A percentile compares a stretch with the other conserved stretches of the same genome.
phyloP scores from a whole-genome alignment of 495 filamentous ascomycete species.

The Hapsidospora chrysogenum region DNA sequence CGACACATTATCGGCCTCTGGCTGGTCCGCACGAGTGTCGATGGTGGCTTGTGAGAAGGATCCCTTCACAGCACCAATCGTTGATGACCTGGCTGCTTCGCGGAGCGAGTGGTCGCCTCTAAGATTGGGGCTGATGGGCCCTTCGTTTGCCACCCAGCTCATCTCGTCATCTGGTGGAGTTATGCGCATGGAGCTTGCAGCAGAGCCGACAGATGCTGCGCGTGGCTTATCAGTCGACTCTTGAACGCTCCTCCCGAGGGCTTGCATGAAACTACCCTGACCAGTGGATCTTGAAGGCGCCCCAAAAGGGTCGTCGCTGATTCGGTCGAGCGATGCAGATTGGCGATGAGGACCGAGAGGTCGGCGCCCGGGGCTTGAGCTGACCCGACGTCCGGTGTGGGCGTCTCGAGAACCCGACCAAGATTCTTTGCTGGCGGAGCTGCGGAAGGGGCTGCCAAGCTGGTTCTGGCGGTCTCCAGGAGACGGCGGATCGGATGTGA shows the following conservation, averaged over 20 bases:
- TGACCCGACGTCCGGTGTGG: neutral
- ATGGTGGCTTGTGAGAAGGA: too few relatives aligned
- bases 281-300: neutral
- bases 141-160: slow-evolving; percentile 13
- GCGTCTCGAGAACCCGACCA: slow-evolving; percentile 8
- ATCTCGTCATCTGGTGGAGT: slow-evolving; percentile 12
- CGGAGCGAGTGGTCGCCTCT: neutral
- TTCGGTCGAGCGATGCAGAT: neutral
- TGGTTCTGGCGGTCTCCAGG: slow-evolving; percentile 24
- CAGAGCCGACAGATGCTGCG: neutral
- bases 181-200: slow-evolving; percentile 9
- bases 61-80: neutral
- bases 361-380: neutral
- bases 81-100: neutral
- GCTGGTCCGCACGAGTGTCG: too few relatives aligned
- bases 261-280: neutral
- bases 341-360: neutral
- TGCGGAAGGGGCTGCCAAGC: slow-evolving; percentile 34
- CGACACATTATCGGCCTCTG: too few relatives aligned
- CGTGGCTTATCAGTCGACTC: neutral
- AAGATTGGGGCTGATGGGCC: neutral
- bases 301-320: neutral
- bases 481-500: slow-evolving; percentile 33
- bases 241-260: neutral
- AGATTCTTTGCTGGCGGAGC: slow-evolving; percentile 13